Evolutionary conservation across 768 basidiomycete genomes (phyloP).

Genomic region (Pleurotus citrinopileatus): DNA sequence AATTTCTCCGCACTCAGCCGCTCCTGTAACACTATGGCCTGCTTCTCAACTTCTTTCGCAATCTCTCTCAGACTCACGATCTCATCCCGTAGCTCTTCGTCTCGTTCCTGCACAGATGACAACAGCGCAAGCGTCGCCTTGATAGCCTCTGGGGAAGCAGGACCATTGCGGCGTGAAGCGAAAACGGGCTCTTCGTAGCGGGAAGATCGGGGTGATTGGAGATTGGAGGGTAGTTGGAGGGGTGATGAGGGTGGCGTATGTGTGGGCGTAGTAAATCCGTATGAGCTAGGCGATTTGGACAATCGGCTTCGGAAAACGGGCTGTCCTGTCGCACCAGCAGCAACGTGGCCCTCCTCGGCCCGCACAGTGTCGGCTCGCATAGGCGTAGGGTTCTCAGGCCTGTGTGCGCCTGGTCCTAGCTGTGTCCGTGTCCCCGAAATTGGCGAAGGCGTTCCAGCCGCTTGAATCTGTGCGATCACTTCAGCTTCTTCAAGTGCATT

Average conservation of each 20-base stretch:
- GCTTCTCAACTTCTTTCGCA: background rate
- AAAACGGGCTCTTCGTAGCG: too few species aligned
- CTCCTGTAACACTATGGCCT: background rate
- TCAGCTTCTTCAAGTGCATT: background rate
- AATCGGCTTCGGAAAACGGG: too few species aligned
- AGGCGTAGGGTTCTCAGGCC: too few species aligned
- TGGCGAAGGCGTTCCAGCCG: background rate
- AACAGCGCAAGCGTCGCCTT: background rate
- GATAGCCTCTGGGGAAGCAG: background rate
- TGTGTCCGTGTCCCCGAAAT: background rate
- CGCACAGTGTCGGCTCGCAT: too few species aligned
- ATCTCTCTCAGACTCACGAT: background rate
- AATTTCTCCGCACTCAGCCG: background rate
- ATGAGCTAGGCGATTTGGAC: background rate
- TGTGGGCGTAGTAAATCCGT: background rate
- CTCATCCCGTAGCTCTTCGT: background rate
- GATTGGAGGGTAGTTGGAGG: background rate
- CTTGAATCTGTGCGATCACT: background rate
- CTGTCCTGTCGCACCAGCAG: background rate
- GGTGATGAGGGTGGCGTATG: background rate
- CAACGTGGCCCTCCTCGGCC: too few species aligned
- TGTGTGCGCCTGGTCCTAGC: too few species aligned
- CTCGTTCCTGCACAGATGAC: background rate
- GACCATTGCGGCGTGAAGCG: background rate
- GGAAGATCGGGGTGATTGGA: background rate